Conservation (phyloP, 768 basidiomycete species). For the Phylloporus arenicola region DNA sequence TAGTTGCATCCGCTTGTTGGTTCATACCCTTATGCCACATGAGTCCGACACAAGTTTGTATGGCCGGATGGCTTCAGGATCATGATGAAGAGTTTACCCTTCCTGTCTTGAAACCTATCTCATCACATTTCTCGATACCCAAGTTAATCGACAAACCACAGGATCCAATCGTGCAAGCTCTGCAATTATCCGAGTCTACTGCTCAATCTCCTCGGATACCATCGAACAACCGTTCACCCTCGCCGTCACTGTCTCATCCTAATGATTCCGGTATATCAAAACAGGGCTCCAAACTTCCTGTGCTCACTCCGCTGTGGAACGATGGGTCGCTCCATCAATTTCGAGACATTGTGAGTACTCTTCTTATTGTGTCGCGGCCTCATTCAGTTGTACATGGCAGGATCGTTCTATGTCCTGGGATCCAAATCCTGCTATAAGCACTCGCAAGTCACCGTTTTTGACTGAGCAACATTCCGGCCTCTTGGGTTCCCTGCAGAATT, state of each 20-base stretch:
- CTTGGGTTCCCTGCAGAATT: constrained; percentile 52
- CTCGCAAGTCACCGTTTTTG: constrained; percentile 50
- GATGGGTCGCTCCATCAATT: constrained; percentile 7
- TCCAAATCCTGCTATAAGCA: constrained; percentile 31
- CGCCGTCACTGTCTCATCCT: background rate
- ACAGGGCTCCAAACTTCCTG: background rate
- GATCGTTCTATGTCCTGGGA: constrained; percentile 63
- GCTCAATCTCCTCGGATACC: background rate
- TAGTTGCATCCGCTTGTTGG: too few relatives aligned
- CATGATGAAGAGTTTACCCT: constrained; percentile 14
- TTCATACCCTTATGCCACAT: too few relatives aligned
- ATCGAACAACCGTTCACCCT: background rate
- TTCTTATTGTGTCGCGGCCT: background rate
- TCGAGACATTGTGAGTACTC: constrained; percentile 13
- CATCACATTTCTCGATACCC: constrained; percentile 56
- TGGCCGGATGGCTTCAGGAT: constrained; percentile 13
- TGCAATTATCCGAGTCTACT: constrained; percentile 29
- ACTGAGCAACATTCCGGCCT: constrained; percentile 58
- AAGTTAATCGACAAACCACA: constrained; percentile 66
- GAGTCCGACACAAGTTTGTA: too few relatives aligned
- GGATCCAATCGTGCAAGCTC: constrained; percentile 65
- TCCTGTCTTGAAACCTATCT: constrained; percentile 35
- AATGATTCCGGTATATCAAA: background rate
- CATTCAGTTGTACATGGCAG: constrained; percentile 26
- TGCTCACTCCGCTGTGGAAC: constrained; percentile 15